Evolutionary conservation across 176 grass and related monocot species (phyloP).

Genomic region (Chrysopogon serrulatus): DNA sequence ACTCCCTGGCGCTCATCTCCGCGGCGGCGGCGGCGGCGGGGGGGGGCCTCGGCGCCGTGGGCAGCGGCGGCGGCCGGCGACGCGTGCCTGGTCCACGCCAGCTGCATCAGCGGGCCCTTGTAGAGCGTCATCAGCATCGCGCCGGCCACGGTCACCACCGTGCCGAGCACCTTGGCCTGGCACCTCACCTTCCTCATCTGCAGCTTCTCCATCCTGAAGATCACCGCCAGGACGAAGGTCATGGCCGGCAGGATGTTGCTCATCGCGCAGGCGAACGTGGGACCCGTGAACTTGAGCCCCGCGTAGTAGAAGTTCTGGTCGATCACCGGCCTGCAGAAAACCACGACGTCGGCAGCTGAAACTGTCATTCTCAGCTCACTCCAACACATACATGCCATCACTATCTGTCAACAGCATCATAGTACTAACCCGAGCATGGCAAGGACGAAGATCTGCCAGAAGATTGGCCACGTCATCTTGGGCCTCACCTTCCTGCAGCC

Average conservation of each 20-base stretch:
- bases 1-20: slow-evolving; percentile 26
- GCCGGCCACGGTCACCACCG: slow-evolving; percentile 79
- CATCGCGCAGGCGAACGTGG: slow-evolving; percentile 92
- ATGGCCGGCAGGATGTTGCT: slow-evolving; percentile 96
- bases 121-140: slow-evolving; percentile 98
- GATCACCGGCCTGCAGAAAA: slow-evolving; percentile 76
- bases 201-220: slow-evolving; percentile 98
- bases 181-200: slow-evolving; percentile 62
- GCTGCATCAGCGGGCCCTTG: slow-evolving; percentile 93
- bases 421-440: slow-evolving; percentile 65
- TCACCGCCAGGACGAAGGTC: slow-evolving; percentile 86
- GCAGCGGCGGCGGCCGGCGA: not conserved
- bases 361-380: too few relatives aligned
- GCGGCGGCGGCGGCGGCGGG: not conserved
- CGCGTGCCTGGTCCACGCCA: slow-evolving; percentile 52
- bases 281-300: slow-evolving; percentile 70
- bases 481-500: slow-evolving; percentile 68
- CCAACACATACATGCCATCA: not conserved
- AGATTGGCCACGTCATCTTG: slow-evolving; percentile 73
- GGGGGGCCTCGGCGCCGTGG: not conserved
- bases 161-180: slow-evolving; percentile 80
- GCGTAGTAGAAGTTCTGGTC: slow-evolving; percentile 95
- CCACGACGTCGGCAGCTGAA: not conserved
- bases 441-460: slow-evolving; percentile 81
- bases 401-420: not conserved